Base-by-base conservation (phyloP, 345 rosid species). In the Durio zibethinus region DNA sequence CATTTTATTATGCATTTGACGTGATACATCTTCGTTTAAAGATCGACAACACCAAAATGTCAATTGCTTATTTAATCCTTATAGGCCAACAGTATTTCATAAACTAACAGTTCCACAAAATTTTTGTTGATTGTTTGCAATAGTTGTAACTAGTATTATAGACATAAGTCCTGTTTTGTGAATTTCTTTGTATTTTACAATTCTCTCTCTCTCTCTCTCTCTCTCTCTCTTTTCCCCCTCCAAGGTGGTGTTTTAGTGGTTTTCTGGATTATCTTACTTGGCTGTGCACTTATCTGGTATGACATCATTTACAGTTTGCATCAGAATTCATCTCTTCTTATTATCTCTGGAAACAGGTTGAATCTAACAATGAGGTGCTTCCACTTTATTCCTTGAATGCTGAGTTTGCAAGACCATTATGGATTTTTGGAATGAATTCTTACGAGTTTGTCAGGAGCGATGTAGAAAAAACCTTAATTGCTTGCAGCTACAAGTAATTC, bases 361-460 rank as follows among this genome's bases (percentile, higher is more conserved):
- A 92, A 83, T 86, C 90, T 75, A 78, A 40, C 40, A 91, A 88
- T 79, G 87, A 87, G 84, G 91, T 90, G 73, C 77, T 84, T 75
- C 80, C 84, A 65, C 82, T 95, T 69, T 90, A 89, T 84, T 76
- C 89, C 21, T 72, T 90, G 66, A 85, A 85, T 82, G 99, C 97
- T 60, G 99, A 96, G 87, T 93, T 95, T 80, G 75, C 98, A 43
- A 88, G 88, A 82, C 98, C 99, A 56, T 76, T 90, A 50, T 93
- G 98, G 99, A 80, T 88, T 79, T 96, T 90, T 40, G 97, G 97
- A 77, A 84, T 83, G 61, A 93, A 87, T 81, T 96, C 97, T 75
- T 96, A 92, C 76, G 97, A 88, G 71, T 77, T 93, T 73, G 77
- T 92, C 80, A 83, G 86, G 86, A 88, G 82, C 66, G 78, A 85